Base-by-base conservation (phyloP, 176 grass and related monocot species). In the Eragrostis curvula region DNA sequence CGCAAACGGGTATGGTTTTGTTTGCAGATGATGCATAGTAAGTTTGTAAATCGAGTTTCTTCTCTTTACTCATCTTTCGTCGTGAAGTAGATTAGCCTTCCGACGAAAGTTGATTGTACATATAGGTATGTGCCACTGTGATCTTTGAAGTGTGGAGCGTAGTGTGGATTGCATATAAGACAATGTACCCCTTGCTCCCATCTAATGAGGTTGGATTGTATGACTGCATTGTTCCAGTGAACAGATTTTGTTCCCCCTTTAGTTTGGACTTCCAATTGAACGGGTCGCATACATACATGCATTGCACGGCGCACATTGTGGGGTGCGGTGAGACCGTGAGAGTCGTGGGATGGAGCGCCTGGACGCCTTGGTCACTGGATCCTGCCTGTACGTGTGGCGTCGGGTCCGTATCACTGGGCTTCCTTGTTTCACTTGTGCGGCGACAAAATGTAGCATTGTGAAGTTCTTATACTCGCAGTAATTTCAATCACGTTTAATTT, bases 11-110 rank as follows among this genome's bases (percentile, higher is more conserved):
- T 83, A 68, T 89, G 77, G 63, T 77, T 85, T 68, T 80, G 84
- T 91, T 91, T 91, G 84, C 79, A 61, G 86, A 50, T 87, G 91
- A 84, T 91, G 84, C 47, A 61, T 85, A 71, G 84, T 85, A 90
- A 93, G 82, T 87, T 87, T 97, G 91, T 97, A 91, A 76, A 93
- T 91, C 64, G 84, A 83, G 79, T 41, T 82, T 63, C 60, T 90
- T 78, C 76, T 62, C 18, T 5, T 50, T 80, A 61, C 64, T 84
- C 73, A 40, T 79, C 79, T 74, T 85, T 68, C 77, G 39, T 77
- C 80, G 56, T 30, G 86, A 85, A 82, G 81, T 88, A 83, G 79
- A 44, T 30, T 30, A 76, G 29, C 44, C 73, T 83, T 84, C 57
- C 71, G 60, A 77, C 80, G 66, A 52, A 79, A 83, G 88, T 76